Percentiles rank a stretch among this genome's conserved stretches.
Conservation (phyloP, 164 flowering plant genomes). For the Annona squamosa region DNA sequence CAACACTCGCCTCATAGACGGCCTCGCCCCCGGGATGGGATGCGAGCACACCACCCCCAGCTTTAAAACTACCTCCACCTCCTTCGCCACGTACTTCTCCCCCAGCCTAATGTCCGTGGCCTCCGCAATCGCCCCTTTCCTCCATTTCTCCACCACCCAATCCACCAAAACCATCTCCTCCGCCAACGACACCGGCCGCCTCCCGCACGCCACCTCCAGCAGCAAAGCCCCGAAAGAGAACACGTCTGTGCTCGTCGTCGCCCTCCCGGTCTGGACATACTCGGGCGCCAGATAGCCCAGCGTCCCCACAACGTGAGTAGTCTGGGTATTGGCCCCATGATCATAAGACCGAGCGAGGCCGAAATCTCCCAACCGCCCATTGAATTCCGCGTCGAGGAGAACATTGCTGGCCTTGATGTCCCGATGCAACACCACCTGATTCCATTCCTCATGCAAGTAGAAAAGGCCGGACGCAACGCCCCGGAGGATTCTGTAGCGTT, state of each 20-base stretch:
- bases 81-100: conserved; percentile 10
- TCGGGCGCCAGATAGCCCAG: conserved; percentile 15
- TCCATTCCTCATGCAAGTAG: conserved; percentile 16
- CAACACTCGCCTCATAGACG: neutral
- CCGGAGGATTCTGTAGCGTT: conserved; percentile 28
- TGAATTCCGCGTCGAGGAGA: conserved; percentile 4
- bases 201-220: neutral
- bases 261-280: neutral
- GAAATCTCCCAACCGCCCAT: conserved; percentile 11
- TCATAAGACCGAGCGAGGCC: conserved; percentile 12
- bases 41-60: conserved; percentile 19
- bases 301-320: conserved; percentile 14
- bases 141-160: conserved; percentile 10
- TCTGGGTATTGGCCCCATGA: conserved; percentile 8
- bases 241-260: conserved; percentile 8
- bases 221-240: conserved; percentile 10
- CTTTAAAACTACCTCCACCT: conserved; percentile 20
- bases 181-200: too few relatives aligned
- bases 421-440: conserved; percentile 12
- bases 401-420: conserved; percentile 20
- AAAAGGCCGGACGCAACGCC: conserved; percentile 13
- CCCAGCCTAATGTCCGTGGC: conserved; percentile 14
- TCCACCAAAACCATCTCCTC: conserved; percentile 12
- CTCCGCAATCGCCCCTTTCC: conserved; percentile 12
- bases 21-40: neutral